These are phyloP conservation scores for Erodium moschatum DNA, from an alignment of 441 rosid species.

Conservation along the genomic window DNA sequence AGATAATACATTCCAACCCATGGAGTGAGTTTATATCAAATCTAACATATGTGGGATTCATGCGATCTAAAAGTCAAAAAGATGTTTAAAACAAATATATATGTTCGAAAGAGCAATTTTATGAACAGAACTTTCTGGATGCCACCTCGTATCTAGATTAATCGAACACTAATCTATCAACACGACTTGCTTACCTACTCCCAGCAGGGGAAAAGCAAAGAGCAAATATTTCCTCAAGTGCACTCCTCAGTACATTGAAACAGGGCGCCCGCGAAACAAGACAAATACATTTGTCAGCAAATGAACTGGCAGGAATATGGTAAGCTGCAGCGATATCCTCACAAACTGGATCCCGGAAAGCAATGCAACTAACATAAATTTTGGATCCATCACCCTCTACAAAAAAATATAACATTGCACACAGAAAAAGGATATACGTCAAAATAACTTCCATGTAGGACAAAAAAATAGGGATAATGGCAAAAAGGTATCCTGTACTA, in stretches of 20 bases:
- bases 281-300: constrained; percentile 91
- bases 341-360: constrained; percentile 86
- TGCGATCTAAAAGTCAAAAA: neutral
- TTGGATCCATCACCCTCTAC: constrained; percentile 99
- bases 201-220: constrained; percentile 84
- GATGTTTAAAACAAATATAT: neutral
- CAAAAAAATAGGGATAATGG: neutral
- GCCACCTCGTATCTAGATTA: neutral
- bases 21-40: neutral
- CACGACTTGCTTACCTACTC: constrained; percentile 51
- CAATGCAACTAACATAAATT: constrained; percentile 86
- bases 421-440: neutral
- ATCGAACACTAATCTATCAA: neutral
- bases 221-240: constrained; percentile 73
- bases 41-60: neutral
- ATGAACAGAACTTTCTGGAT: neutral
- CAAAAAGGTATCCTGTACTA: too few species aligned
- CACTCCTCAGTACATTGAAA: constrained; percentile 60
- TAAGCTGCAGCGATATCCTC: constrained; percentile 96
- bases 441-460: neutral
- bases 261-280: constrained; percentile 85
- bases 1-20: neutral
- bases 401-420: constrained; percentile 12
- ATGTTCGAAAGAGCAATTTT: neutral
- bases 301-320: constrained; percentile 64